Evolutionary conservation across 257 asterid genomes (phyloP).

Genomic region (Solanum microdontum): DNA sequence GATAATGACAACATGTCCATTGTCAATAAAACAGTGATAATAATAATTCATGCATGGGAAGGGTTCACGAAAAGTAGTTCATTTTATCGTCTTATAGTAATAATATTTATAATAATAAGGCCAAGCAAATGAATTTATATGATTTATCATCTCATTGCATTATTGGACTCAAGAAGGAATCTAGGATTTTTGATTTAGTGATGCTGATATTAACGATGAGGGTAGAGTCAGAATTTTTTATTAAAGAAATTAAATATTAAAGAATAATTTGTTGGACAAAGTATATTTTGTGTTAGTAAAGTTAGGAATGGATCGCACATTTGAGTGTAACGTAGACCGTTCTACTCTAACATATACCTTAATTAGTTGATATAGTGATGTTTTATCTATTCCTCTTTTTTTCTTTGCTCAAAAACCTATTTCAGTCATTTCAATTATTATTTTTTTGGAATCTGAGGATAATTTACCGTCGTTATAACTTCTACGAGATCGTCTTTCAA

Average conservation of each 20-base stretch:
- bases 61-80: not conserved
- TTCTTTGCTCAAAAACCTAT: not conserved
- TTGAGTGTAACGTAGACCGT: no score
- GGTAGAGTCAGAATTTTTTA: not conserved
- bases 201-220: not conserved
- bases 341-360: not conserved
- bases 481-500: no score
- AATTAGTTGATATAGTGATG: not conserved
- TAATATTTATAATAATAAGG: not conserved
- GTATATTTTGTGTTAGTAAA: not conserved
- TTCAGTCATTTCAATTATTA: not conserved
- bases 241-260: no score
- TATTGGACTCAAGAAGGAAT: not conserved
- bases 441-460: no score
- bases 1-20: not conserved
- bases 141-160: not conserved
- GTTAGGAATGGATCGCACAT: no score
- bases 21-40: not conserved
- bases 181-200: not conserved
- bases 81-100: no score
- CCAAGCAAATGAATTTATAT: not conserved
- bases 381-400: no score
- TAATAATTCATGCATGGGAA: no score
- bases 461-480: accelerated
- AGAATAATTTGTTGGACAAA: no score